Evolutionary conservation across 139 green algal genomes (phyloP), one percentile per base, ranked within the genome.

Genomic region (Trebouxia sp.): DNA sequence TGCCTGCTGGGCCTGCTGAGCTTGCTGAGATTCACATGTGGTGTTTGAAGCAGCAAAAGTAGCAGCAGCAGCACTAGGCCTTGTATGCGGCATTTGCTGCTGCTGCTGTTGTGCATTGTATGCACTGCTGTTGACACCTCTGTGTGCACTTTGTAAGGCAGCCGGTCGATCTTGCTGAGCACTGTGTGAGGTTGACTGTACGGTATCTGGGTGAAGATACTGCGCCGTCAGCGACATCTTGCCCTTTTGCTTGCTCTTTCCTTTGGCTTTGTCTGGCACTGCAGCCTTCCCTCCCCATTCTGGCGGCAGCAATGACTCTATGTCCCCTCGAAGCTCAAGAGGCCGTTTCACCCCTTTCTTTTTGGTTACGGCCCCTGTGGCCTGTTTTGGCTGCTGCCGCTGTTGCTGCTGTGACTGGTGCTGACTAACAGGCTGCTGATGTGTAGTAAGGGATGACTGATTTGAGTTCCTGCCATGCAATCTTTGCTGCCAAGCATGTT

Each of bases 41-140:
- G 5, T 72, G 35, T 43, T 35, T 41, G 62, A 32, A 43, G 62
- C 12, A 45, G 62, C 62, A 17, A 30, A 32, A n/a, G n/a, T n/a
- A 72, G 62, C 62, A 45, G 62, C 62, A 72, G 62, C 62, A 28
- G 62, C 62, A 72, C 37, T 72, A 1, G 62, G 62, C 62, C 62
- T 72, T 72, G 62, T 45, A 45, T 72, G 62, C 28, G 62, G 62
- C 62, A 28, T 32, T 35, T 42, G 62, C 32, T 45, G 62, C 62
- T 32, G 35, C 32, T 72, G 11, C 15, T 30, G 35, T 24, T 42
- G 11, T 72, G 62, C 26, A 39, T n/a, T n/a, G n/a, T n/a, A n/a
- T n/a, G n/a, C n/a, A n/a, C n/a, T n/a, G n/a, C n/a, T n/a, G n/a
- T n/a, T n/a, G n/a, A n/a, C n/a, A n/a, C n/a, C n/a, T n/a, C n/a